A percentile compares a stretch with the other conserved stretches of the same genome.
These are phyloP conservation scores for Papiliotrema fonsecae DNA, from an alignment of 1,284 basidiomycete genomes.

Conservation along the genomic window DNA sequence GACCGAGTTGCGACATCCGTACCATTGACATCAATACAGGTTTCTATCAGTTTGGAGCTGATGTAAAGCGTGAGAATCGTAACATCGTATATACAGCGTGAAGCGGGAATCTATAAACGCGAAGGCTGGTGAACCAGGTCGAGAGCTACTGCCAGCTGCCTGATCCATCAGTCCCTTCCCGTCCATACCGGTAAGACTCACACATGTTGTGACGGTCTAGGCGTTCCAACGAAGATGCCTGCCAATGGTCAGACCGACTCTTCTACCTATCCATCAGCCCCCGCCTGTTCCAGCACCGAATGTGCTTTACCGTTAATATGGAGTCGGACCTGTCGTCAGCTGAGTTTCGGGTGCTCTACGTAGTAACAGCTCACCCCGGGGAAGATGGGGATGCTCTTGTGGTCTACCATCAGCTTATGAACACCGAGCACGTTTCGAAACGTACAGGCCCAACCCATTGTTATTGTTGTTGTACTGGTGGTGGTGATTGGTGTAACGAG, in stretches of 20 bases:
- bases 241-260: slow-evolving; percentile 15
- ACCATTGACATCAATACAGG: too few species aligned
- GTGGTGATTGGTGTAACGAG: not conserved
- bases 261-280: not conserved
- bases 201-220: not conserved
- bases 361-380: slow-evolving; percentile 18
- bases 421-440: not conserved
- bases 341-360: not conserved
- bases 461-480: not conserved
- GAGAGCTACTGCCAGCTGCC: too few species aligned
- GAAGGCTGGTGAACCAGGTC: too few species aligned
- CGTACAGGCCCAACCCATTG: slow-evolving; percentile 6
- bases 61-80: too few species aligned
- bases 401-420: slow-evolving; percentile 10
- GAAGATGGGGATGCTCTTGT: slow-evolving; percentile 30
- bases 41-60: too few species aligned
- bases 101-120: too few species aligned
- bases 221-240: slow-evolving; percentile 8
- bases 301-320: not conserved
- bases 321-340: not conserved
- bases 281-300: not conserved
- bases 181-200: not conserved
- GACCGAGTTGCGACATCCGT: too few species aligned
- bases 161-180: not conserved
- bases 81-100: too few species aligned